Conservation (phyloP, 768 basidiomycete species). For the Suillus fuscotomentosus region DNA sequence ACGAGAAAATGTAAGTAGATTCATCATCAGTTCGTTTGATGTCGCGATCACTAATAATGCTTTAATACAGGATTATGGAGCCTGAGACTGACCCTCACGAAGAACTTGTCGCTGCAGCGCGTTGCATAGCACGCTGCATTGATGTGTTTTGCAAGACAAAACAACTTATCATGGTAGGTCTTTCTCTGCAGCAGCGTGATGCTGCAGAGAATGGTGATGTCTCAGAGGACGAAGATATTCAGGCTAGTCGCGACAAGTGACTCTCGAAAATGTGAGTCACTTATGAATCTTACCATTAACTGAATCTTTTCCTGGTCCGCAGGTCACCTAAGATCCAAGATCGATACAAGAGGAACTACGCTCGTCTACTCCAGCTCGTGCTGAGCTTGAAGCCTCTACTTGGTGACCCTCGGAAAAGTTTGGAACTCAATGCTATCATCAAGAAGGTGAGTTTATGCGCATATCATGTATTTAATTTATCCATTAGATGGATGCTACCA, state of each 20-base stretch:
- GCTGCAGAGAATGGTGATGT: conserved; percentile 1
- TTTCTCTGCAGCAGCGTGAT: background rate
- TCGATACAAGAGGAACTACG: background rate
- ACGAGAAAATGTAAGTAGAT: background rate
- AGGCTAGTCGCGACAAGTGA: background rate
- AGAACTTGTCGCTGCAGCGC: too few relatives aligned
- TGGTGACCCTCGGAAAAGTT: background rate
- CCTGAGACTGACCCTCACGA: too few relatives aligned
- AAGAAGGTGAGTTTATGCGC: background rate
- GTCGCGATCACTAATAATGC: background rate
- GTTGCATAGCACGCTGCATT: too few relatives aligned
- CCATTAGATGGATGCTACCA: background rate
- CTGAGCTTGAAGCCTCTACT: background rate
- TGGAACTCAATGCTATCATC: background rate
- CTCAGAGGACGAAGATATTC: background rate
- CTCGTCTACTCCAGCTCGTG: background rate
- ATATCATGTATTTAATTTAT: background rate
- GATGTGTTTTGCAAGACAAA: background rate
- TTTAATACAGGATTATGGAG: too few relatives aligned
- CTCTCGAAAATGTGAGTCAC: conserved; percentile 1
- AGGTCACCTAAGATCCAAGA: background rate
- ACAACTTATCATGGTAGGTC: background rate
- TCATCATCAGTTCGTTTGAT: background rate
- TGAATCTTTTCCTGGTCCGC: background rate
- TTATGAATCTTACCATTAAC: background rate